Percentiles rank a stretch among this genome's conserved stretches.
Evolutionary conservation across 129 eudicot genomes (phyloP).

Genomic region (Centella asiatica): DNA sequence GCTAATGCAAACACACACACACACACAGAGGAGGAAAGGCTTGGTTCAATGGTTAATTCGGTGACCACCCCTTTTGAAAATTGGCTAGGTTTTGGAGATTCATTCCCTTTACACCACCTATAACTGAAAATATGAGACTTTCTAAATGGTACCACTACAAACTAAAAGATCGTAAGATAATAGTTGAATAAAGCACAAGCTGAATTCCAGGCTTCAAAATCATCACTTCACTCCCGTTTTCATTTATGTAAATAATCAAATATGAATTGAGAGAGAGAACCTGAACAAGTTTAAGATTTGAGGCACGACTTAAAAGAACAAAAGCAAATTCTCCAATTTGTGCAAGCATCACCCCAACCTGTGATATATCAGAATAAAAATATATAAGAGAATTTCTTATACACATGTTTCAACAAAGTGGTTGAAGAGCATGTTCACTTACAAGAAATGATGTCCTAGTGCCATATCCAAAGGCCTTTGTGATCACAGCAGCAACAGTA

Average conservation of each 20-base stretch:
- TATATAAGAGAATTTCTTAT: not conserved
- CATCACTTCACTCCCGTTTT: no score
- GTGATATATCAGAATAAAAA: not conserved
- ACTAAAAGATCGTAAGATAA: no score
- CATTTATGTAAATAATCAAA: not conserved
- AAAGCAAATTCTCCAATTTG: conserved; percentile 99
- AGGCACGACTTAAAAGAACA: conserved; percentile 95
- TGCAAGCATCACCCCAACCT: conserved; percentile 97
- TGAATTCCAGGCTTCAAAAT: no score
- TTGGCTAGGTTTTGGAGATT: no score
- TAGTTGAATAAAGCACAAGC: no score
- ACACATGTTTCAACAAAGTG: not conserved
- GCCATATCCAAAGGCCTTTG: conserved; percentile 74
- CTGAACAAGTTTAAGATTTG: conserved; percentile 86
- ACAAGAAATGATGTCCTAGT: conserved; percentile 63
- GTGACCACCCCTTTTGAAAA: no score
- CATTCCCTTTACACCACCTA: no score
- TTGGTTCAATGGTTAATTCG: no score
- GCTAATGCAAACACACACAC: no score
- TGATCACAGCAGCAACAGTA: conserved; percentile 63
- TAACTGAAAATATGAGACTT: no score
- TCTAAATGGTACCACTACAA: no score
- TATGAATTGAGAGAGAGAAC: conserved; percentile 25
- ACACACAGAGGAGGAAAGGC: not conserved
- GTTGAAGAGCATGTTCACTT: conserved; percentile 33